Evolutionary conservation across 768 basidiomycete species (phyloP).

Genomic region (Hericium erinaceus): DNA sequence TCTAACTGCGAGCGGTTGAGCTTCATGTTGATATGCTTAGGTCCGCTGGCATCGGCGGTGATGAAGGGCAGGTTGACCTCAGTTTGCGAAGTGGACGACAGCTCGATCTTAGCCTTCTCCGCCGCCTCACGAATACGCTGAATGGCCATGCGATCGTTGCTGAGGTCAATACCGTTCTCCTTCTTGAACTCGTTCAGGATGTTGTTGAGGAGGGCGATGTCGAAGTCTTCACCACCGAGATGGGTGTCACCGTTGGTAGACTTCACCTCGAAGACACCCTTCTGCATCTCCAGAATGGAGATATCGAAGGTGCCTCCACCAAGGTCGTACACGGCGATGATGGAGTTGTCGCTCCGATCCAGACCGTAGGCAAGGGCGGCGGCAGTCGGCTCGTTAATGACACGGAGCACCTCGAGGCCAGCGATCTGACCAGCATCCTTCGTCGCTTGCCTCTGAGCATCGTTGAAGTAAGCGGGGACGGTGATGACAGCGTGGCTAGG

Average conservation of each 20-base stretch:
- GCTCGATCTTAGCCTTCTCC: slow-evolving; percentile 98
- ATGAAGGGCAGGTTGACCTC: slow-evolving; percentile 98
- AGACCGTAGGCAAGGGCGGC: slow-evolving; percentile 98
- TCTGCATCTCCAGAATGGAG: slow-evolving; percentile 98
- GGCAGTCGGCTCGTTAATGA: slow-evolving; percentile 98
- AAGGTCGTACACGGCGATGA: slow-evolving; percentile 97
- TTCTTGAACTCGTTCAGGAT: slow-evolving; percentile 93
- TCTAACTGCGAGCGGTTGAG: slow-evolving; percentile 88
- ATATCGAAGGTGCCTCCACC: slow-evolving; percentile 99
- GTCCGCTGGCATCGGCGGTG: slow-evolving; percentile 88
- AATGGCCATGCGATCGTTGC: slow-evolving; percentile 88
- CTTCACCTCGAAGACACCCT: slow-evolving; percentile 99
- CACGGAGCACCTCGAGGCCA: slow-evolving; percentile 93
- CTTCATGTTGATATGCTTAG: slow-evolving; percentile 95
- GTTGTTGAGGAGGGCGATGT: slow-evolving; percentile 79
- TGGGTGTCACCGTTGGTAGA: slow-evolving; percentile 99
- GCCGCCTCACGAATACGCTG: slow-evolving; percentile 99
- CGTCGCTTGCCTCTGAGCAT: slow-evolving; percentile 97
- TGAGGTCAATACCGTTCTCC: slow-evolving; percentile 74
- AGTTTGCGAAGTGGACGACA: slow-evolving; percentile 90
- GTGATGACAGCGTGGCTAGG: slow-evolving; percentile 81
- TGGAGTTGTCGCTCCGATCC: slow-evolving; percentile 67
- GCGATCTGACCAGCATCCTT: slow-evolving; percentile 98
- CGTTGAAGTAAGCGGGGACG: slow-evolving; percentile 98
- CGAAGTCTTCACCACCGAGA: slow-evolving; percentile 93